phyloP scores from a whole-genome alignment of 2,329 filamentous ascomycete genomes.

The Leptographium wingfieldii region DNA sequence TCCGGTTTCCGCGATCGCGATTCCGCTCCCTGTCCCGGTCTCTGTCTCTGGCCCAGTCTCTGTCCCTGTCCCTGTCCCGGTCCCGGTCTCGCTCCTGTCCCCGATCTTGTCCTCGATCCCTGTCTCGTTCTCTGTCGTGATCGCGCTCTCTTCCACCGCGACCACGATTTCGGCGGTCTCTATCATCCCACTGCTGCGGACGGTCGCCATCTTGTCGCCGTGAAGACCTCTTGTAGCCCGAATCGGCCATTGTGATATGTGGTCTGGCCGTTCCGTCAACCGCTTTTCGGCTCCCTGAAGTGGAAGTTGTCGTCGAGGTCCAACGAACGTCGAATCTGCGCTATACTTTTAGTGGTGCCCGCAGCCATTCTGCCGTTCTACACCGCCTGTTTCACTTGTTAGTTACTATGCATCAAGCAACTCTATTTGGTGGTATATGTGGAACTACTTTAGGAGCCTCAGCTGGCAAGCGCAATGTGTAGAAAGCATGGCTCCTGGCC shows the following conservation, averaged over 20 bases:
- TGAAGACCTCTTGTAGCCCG: constrained; percentile 5
- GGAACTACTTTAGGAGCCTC: not conserved
- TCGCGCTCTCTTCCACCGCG: not conserved
- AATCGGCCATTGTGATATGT: constrained; percentile 7
- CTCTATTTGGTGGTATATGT: too few relatives aligned
- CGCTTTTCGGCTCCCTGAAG: not conserved
- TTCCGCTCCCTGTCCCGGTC: constrained; percentile 4
- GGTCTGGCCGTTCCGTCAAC: not conserved
- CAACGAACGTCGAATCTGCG: not conserved
- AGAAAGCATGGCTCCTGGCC: not conserved
- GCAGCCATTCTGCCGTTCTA: not conserved
- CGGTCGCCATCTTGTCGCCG: constrained; percentile 9
- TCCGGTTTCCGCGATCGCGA: not conserved
- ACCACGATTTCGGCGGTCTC: not conserved
- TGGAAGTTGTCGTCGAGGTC: not conserved
- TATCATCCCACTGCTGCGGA: not conserved
- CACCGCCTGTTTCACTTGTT: not conserved
- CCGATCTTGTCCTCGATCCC: not conserved
- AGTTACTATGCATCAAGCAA: not conserved
- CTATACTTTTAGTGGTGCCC: not conserved
- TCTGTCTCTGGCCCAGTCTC: constrained; percentile 3
- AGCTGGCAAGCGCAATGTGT: not conserved
- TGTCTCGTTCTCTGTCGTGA: not conserved
- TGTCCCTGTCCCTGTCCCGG: not conserved
- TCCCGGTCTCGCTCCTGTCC: not conserved